Evolutionary conservation across 2,329 filamentous ascomycete genomes (phyloP).

Genomic region (Clarireedia paspali): DNA sequence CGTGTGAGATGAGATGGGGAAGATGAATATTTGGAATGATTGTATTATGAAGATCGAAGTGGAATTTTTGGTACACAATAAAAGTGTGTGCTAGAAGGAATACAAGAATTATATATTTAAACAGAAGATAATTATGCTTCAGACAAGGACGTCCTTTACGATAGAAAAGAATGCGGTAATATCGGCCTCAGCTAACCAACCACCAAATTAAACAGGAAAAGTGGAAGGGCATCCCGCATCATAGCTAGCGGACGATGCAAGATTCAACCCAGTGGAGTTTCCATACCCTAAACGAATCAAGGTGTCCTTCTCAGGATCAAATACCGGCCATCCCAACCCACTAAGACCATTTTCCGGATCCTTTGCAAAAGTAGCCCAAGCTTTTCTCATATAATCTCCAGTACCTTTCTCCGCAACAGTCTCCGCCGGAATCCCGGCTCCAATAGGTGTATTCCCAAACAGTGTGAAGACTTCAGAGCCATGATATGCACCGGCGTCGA

Average conservation of each 20-base stretch:
- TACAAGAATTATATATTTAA: too few species aligned
- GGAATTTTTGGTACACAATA: too few species aligned
- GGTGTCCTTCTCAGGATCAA: neutral
- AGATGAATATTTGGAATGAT: too few species aligned
- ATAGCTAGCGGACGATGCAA: slow-evolving; percentile 6
- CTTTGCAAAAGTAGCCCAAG: slow-evolving; percentile 35
- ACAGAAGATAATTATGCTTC: too few species aligned
- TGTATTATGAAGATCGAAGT: too few species aligned
- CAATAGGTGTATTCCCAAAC: slow-evolving; percentile 22
- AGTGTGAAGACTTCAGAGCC: slow-evolving; percentile 29
- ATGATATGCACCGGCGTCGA: slow-evolving; percentile 31
- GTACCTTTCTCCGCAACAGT: slow-evolving; percentile 25
- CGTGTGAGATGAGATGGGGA: too few species aligned
- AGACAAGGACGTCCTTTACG: too few species aligned
- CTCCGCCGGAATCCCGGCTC: slow-evolving; percentile 1
- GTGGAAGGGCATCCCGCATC: slow-evolving; percentile 1
- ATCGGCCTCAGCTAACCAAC: too few species aligned
- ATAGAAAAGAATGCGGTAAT: too few species aligned
- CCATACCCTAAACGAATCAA: slow-evolving; percentile 10
- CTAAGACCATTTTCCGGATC: slow-evolving; percentile 30
- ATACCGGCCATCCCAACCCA: slow-evolving; percentile 20
- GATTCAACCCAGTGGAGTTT: slow-evolving; percentile 8
- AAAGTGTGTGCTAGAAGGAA: too few species aligned
- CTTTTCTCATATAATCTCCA: slow-evolving; percentile 30
- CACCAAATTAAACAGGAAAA: neutral